Evolutionary conservation across 2,329 filamentous ascomycete species (phyloP).

Genomic region (Fusarium illudens): DNA sequence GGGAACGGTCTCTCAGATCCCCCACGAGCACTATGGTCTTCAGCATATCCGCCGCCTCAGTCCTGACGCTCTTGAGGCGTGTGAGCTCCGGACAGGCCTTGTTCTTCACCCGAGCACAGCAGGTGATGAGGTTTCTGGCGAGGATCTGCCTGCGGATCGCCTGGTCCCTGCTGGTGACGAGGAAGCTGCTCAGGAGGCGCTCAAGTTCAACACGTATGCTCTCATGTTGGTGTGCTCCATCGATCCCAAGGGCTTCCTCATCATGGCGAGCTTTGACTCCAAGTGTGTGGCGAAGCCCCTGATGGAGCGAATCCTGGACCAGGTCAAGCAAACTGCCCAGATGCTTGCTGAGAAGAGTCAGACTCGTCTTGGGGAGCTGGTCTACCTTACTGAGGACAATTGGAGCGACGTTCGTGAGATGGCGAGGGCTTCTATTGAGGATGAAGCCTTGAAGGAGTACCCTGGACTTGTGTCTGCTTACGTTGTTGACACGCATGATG

Average conservation of each 20-base stretch:
- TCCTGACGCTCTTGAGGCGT: constrained; percentile 62
- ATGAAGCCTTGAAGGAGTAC: constrained; percentile 36
- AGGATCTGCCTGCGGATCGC: constrained; percentile 43
- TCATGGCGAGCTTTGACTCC: constrained; percentile 72
- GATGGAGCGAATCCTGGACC: constrained; percentile 62
- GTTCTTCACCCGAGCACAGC: constrained; percentile 60
- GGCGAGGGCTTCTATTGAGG: constrained; percentile 17
- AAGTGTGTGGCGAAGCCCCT: constrained; percentile 61
- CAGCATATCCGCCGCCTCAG: constrained; percentile 67
- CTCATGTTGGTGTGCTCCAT: constrained; percentile 73
- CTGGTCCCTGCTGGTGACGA: constrained; percentile 46
- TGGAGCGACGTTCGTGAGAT: constrained; percentile 44
- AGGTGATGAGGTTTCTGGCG: constrained; percentile 50
- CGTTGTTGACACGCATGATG: constrained; percentile 51
- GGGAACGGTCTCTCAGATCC: constrained; percentile 64
- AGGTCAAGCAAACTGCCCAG: constrained; percentile 61
- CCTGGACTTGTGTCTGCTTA: constrained; percentile 46
- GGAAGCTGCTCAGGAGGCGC: constrained; percentile 66
- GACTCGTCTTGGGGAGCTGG: constrained; percentile 46
- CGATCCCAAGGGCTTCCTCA: constrained; percentile 61
- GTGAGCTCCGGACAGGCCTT: constrained; percentile 63
- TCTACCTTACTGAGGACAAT: constrained; percentile 48
- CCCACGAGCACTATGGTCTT: constrained; percentile 70
- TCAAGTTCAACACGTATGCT: constrained; percentile 67
- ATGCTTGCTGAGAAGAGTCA: constrained; percentile 54